A percentile compares a stretch with the other conserved stretches of the same genome.
Conservation (phyloP, 2,329 filamentous ascomycete species). For the Pyrenochaeta sp. region DNA sequence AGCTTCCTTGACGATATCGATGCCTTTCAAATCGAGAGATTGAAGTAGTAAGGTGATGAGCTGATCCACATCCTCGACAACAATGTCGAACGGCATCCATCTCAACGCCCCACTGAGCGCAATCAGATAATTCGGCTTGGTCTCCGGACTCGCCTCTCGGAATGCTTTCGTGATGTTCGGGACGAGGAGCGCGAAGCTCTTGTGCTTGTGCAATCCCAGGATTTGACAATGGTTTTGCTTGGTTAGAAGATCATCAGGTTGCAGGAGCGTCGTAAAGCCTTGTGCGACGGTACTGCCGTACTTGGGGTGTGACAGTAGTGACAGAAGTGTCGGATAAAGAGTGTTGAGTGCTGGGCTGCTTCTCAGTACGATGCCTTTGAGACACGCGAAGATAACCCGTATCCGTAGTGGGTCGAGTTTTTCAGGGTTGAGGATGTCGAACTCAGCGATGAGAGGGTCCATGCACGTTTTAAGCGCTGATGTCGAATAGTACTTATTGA, state of each 20-base stretch:
- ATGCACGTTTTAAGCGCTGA: constrained; percentile 51
- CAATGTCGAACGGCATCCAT: constrained; percentile 66
- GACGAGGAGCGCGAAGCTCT: constrained; percentile 67
- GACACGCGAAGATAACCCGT: constrained; percentile 66
- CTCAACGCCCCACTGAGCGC: constrained; percentile 69
- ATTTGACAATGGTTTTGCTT: constrained; percentile 69
- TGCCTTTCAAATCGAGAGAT: constrained; percentile 64
- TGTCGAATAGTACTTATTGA: constrained; percentile 59
- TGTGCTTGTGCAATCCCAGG: constrained; percentile 70
- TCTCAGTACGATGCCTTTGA: constrained; percentile 68
- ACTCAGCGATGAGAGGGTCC: constrained; percentile 46
- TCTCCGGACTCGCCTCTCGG: constrained; percentile 51
- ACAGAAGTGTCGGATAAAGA: constrained; percentile 57
- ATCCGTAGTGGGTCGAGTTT: constrained; percentile 54
- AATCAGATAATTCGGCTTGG: constrained; percentile 69
- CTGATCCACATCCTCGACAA: constrained; percentile 66
- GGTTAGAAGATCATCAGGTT: constrained; percentile 68
- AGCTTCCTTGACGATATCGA: constrained; percentile 65
- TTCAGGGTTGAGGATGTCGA: constrained; percentile 42
- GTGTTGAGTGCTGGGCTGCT: constrained; percentile 56
- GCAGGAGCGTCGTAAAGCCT: constrained; percentile 67
- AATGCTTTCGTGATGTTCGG: constrained; percentile 65
- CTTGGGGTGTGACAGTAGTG: constrained; percentile 57
- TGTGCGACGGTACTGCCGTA: constrained; percentile 63
- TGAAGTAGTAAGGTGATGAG: constrained; percentile 70